Base-by-base conservation (phyloP, 345 rosid genomes). In the Hirschfeldia incana region DNA sequence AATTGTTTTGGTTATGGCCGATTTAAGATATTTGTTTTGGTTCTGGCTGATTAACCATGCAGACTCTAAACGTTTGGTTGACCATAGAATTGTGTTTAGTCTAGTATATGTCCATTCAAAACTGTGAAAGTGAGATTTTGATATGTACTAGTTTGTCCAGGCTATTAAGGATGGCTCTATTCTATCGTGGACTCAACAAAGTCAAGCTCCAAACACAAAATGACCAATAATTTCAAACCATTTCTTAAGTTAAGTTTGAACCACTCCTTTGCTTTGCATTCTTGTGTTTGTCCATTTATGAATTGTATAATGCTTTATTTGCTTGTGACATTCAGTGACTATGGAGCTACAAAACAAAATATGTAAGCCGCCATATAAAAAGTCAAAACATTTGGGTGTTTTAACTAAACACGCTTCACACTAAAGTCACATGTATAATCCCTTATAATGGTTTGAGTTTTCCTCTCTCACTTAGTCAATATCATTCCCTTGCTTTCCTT, bases 231-330 rank as follows among this genome's bases (percentile, higher is more conserved):
- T 12, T 62, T 26, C 28, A 49, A 49, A 68, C 16, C 37, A 13
- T 6, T 7, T 29, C 17, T 0, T 46, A 28, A 8, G 7, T n/a
- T n/a, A 28, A 13, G 27, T 49, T 29, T 49, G 27, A 29, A 69
- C 69, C 29, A 61, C 42, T 61, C 64, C 32, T 9, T 62, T 61
- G 69, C 37, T 49, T 76, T 60, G 26, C 27, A 6, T 32, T 69
- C 29, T 8, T 44, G 69, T 70, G 49, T 58, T 58, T 49, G 57
- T n/a, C 57, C 57, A 49, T 49, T 49, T 49, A 49, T 13, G 55
- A 49, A 49, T 13, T 49, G 4, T 13, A 49, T 49, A 1, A 2
- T n/a, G 17, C n/a, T 49, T 49, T 49, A 49, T 49, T 13, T 49
- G 17, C 5, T 49, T 49, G 57, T 49, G 17, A 49, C 17, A 15